Base-by-base conservation (phyloP, 2,329 filamentous ascomycete genomes). In the Phyllosticta ampelicida region DNA sequence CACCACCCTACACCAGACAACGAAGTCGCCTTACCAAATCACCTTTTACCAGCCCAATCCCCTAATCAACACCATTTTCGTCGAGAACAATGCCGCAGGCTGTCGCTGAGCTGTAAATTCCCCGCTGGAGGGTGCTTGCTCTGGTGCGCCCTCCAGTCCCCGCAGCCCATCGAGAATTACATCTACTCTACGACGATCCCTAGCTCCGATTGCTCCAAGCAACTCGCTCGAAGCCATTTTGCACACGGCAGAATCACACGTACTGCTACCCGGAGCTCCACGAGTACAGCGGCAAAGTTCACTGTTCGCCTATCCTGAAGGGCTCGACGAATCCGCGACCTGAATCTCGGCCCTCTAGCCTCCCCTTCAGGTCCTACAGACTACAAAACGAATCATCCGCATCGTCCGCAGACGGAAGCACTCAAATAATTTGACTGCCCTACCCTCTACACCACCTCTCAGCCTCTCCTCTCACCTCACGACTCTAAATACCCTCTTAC, bases 151-250 rank as follows among this genome's bases (percentile, higher is more conserved):
- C 81, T 82, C 85, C 83, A 90, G 88, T 89, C 86, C 36, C 86
- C 84, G 84, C 70, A 90, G 87, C 86, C 86, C 86, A 85, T 78
- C 84, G 86, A 90, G 80, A 80, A 78, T 77, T 79, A 80, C 78
- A 81, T 83, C 79, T 76, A 75, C 70, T 72, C 68, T 64, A 70
- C 71, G 71, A 73, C 69, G 70, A 73, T 71, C 68, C 66, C 67
- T 63, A 56, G 54, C 61, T 59, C 63, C 67, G 66, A 71, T 65
- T 69, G 67, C 65, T 64, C 64, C 63, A 64, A 69, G 70, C 67
- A 66, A 59, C 54, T 58, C 63, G 68, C 68, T 63, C 64, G 64
- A 67, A 65, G 52, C 54, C 4, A 21, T 29, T 20, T 28, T 48
- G 50, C 50, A 58, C 20, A 49, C 50, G 48, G 54, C 65, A 64